Percentiles rank a stretch among this genome's conserved stretches.
phyloP scores from a whole-genome alignment of 345 rosid genomes.

The Bretschneidera sinensis region DNA sequence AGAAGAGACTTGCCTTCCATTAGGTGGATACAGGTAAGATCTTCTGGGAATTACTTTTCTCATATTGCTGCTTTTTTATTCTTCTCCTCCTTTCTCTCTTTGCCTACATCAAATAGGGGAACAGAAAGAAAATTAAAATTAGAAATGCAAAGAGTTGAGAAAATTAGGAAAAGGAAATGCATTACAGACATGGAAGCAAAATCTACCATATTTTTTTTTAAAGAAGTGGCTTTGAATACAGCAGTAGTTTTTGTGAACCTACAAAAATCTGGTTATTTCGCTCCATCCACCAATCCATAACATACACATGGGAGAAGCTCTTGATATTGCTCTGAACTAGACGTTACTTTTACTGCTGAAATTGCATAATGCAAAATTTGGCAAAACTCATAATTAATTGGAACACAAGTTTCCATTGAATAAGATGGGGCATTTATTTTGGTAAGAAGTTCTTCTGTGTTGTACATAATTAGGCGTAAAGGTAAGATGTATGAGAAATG shows the following conservation, averaged over 20 bases:
- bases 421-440: not conserved
- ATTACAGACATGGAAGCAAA: too few relatives aligned
- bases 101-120: too few relatives aligned
- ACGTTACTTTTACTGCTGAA: too few relatives aligned
- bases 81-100: too few relatives aligned
- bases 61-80: not conserved
- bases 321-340: not conserved
- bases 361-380: not conserved
- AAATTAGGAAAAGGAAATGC: too few relatives aligned
- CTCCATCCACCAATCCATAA: too few relatives aligned
- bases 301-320: not conserved
- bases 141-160: too few relatives aligned
- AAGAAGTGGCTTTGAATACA: too few relatives aligned
- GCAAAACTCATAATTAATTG: not conserved
- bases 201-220: too few relatives aligned
- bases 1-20: constrained; percentile 85
- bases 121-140: too few relatives aligned
- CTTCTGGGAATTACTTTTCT: constrained; percentile 9
- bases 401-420: not conserved
- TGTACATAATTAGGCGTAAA: not conserved
- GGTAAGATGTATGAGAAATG: not conserved
- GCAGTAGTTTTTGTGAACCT: too few relatives aligned
- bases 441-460: not conserved
- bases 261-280: too few relatives aligned
- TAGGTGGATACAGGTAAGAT: constrained; percentile 95